A percentile compares a stretch with the other conserved stretches of the same genome.
Evolutionary conservation across 1,139 yeast species (phyloP).

Genomic region (Yamadazyma kanchanaburiensis): DNA sequence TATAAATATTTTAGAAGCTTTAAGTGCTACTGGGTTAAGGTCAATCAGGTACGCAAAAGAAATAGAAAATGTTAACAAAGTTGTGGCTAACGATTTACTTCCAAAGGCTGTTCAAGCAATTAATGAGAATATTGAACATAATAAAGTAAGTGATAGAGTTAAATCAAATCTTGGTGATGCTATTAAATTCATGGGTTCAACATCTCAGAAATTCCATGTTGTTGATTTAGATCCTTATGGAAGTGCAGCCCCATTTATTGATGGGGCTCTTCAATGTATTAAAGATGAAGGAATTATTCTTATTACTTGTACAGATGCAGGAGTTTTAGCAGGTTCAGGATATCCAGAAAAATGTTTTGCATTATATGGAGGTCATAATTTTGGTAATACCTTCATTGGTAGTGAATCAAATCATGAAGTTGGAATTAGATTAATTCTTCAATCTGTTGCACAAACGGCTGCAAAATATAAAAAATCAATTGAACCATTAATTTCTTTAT

Average conservation of each 20-base stretch:
- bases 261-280: conserved; percentile 79
- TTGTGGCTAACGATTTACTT: conserved; percentile 86
- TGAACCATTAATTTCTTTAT: conserved; percentile 79
- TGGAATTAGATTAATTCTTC: conserved; percentile 79
- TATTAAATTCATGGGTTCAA: conserved; percentile 68
- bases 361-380: conserved; percentile 69
- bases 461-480: conserved; percentile 85
- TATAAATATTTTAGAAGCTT: conserved; percentile 77
- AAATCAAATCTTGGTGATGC: conserved; percentile 83
- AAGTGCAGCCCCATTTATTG: conserved; percentile 92
- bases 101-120: conserved; percentile 87
- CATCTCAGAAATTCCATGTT: conserved; percentile 61
- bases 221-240: conserved; percentile 97
- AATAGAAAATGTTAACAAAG: conserved; percentile 64
- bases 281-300: conserved; percentile 79
- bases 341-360: conserved; percentile 97
- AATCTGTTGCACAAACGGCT: conserved; percentile 75
- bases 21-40: conserved; percentile 92
- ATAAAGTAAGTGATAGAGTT: conserved; percentile 53
- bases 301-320: conserved; percentile 94
- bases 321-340: conserved; percentile 92
- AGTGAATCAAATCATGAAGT: conserved; percentile 90
- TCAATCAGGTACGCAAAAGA: conserved; percentile 93
- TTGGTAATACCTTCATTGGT: conserved; percentile 73
- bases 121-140: conserved; percentile 64